Evolutionary conservation across 73 alveolate genomes (phyloP), one percentile per base, ranked within the genome.

Genomic region (Paramecium octaurelia): DNA sequence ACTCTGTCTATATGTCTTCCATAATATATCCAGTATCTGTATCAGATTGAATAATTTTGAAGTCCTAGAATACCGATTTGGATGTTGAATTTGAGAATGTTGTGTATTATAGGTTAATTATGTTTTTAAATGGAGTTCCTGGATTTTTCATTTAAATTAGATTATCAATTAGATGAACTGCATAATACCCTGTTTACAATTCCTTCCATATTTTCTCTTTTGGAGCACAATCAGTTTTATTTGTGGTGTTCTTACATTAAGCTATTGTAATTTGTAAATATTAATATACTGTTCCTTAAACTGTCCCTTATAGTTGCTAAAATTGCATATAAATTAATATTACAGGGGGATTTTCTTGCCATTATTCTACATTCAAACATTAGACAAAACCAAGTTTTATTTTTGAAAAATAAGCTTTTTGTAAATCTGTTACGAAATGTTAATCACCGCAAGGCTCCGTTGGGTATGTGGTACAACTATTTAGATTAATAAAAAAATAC

Each of bases 261-360:
- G 71, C 20, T 20, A 48, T 43, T 48, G 43, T 80, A 6, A 80
- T 48, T 14, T 59, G n/a, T 35, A 80, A 23, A 48, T 80, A 80
- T 46, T 80, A 80, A 46, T 80, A 80, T 21, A 24, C 57, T 9
- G 48, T 43, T 23, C 76, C 91, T 40, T 21, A 42, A 20, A 48
- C 46, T 43, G 75, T 46, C 27, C 91, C 91, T 80, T 80, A 23
- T n/a, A 54, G 69, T 54, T 54, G 31, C 69, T 73, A 73, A 73
- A 36, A n/a, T n/a, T n/a, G n/a, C n/a, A n/a, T n/a, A n/a, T n/a
- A n/a, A n/a, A n/a, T n/a, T n/a, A 36, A 73, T 73, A 5, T 6
- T 80, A 80, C 91, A 31, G 75, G 91, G 2, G 91, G 91, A 42
- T 21, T 80, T 10, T 46, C n/a, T 44, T 21, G 44, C 91, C 91